A percentile compares a stretch with the other conserved stretches of the same genome.
These are phyloP conservation scores for Ophiostoma ips DNA, from an alignment of 2,329 filamentous ascomycete genomes.

Conservation along the genomic window DNA sequence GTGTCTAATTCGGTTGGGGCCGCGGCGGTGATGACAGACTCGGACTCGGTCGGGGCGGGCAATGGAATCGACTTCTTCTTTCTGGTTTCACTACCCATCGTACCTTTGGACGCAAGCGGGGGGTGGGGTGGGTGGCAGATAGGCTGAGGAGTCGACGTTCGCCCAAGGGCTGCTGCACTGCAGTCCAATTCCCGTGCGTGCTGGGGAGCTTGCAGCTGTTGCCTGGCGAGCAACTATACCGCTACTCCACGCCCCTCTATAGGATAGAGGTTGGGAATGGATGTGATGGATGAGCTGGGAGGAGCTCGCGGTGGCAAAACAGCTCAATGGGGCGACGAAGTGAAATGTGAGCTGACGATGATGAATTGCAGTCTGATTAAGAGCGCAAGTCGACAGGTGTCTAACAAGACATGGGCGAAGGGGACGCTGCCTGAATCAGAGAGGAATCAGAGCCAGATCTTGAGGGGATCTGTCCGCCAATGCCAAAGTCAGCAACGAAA, in stretches of 20 bases:
- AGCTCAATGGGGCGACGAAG: neutral
- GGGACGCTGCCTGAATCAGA: slow-evolving; percentile 2
- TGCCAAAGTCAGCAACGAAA: slow-evolving; percentile 1
- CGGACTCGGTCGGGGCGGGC: slow-evolving; percentile 63
- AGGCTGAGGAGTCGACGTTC: neutral
- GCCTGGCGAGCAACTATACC: neutral
- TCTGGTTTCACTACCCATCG: slow-evolving; percentile 32
- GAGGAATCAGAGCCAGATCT: neutral
- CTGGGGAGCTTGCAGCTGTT: neutral
- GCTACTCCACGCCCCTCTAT: neutral
- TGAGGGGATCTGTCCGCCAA: neutral
- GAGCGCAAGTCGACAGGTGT: neutral
- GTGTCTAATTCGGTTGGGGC: slow-evolving; percentile 51
- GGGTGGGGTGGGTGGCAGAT: neutral
- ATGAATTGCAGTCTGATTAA: no score
- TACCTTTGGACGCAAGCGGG: slow-evolving; percentile 4
- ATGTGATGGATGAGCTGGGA: neutral
- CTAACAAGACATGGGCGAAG: slow-evolving; percentile 7
- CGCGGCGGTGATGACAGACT: slow-evolving; percentile 40
- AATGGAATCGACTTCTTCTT: slow-evolving; percentile 40
- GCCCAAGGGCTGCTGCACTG: neutral
- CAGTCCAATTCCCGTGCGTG: neutral
- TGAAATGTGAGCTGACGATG: neutral
- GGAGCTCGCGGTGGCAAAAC: neutral
- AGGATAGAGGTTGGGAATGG: neutral